phyloP scores from a whole-genome alignment of 2,329 filamentous ascomycete genomes.

The Raffaelea albimanens region DNA sequence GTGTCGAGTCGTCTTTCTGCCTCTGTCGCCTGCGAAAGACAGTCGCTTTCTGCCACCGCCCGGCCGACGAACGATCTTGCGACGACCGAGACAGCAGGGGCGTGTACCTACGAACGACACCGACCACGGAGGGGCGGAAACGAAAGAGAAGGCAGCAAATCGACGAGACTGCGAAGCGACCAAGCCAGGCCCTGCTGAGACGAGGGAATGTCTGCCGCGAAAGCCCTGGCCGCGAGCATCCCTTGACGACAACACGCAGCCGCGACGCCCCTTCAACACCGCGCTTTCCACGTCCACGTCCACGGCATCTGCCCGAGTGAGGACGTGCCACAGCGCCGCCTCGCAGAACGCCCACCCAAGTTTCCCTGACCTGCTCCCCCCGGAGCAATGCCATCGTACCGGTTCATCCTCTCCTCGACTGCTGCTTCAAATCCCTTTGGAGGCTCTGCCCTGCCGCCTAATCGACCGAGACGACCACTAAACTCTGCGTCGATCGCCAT shows the following conservation, averaged over 20 bases:
- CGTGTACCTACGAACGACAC: no score
- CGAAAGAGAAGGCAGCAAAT: background rate
- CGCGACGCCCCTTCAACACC: no score
- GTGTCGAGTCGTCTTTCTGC: background rate
- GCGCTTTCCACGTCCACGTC: no score
- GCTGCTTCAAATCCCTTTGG: slow-evolving; percentile 2
- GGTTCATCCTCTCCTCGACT: slow-evolving; percentile 8
- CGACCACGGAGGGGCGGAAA: slow-evolving; percentile 1
- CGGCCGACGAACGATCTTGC: no score
- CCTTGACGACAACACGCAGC: no score
- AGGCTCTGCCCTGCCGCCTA: background rate
- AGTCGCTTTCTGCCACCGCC: background rate
- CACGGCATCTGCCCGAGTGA: no score
- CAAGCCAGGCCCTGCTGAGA: no score
- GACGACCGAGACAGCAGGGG: no score
- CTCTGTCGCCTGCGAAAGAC: background rate
- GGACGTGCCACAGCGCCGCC: no score
- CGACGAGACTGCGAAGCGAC: no score
- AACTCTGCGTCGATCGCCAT: slow-evolving; percentile 11
- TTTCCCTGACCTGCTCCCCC: background rate
- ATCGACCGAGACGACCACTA: slow-evolving; percentile 6
- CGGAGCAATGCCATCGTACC: slow-evolving; percentile 11
- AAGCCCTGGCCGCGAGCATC: no score
- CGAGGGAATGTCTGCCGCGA: no score
- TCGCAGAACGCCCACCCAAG: background rate